phyloP scores from a whole-genome alignment of 768 basidiomycete genomes.

The Phanerochaete carnosa region DNA sequence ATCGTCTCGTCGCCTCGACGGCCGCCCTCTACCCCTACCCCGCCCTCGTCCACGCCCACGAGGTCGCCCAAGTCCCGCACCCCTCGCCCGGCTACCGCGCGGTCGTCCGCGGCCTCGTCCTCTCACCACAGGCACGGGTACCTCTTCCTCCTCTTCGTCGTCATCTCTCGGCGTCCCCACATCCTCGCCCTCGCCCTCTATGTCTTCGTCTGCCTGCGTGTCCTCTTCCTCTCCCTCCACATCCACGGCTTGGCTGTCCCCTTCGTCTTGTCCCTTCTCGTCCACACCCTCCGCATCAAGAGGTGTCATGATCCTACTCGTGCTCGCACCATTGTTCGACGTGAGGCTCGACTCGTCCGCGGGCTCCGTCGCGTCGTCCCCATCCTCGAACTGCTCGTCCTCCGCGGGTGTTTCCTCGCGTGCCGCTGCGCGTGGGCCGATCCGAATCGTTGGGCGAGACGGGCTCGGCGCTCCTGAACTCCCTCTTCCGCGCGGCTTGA shows the following conservation, averaged over 20 bases:
- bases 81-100: conserved; percentile 17
- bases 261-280: conserved; percentile 32
- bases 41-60: conserved; percentile 29
- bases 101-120: conserved; percentile 26
- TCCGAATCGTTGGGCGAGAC: conserved; percentile 10
- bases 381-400: conserved; percentile 25
- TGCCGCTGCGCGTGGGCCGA: conserved; percentile 4
- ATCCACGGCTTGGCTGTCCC: conserved; percentile 3
- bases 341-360: conserved; percentile 14
- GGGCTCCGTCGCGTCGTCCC: conserved; percentile 31
- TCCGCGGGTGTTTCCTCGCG: conserved; percentile 27
- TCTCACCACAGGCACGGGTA: conserved; percentile 14
- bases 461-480: conserved; percentile 26
- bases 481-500: conserved; percentile 30
- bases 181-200: conserved; percentile 6
- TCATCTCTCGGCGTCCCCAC: conserved; percentile 10
- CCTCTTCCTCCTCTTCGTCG: conserved; percentile 17
- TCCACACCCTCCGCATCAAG: conserved; percentile 29
- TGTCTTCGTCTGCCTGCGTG: conserved; percentile 10
- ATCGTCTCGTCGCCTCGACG: conserved; percentile 32
- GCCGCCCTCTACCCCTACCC: conserved; percentile 23
- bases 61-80: conserved; percentile 19
- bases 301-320: conserved; percentile 11
- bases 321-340: conserved; percentile 20
- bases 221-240: conserved; percentile 9